Evolutionary conservation across 495 filamentous ascomycete species (phyloP).

Genomic region (Coniosporium apollinis): DNA sequence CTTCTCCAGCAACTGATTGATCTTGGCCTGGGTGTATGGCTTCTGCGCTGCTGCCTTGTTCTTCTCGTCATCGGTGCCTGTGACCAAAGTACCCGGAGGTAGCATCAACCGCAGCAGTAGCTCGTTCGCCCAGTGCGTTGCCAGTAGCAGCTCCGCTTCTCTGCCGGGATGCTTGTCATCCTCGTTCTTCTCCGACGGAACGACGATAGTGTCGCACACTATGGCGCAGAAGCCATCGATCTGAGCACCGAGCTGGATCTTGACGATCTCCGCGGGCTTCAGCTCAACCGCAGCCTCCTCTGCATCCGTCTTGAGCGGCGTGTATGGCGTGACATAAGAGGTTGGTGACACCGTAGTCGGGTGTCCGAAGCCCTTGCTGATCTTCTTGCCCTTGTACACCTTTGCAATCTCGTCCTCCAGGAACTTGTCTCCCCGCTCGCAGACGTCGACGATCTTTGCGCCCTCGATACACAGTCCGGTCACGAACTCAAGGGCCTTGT

Average conservation of each 20-base stretch:
- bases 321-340: slow-evolving; percentile 93
- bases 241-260: slow-evolving; percentile 95
- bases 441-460: slow-evolving; percentile 79
- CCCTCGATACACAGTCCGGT: slow-evolving; percentile 63
- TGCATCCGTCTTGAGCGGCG: slow-evolving; percentile 67
- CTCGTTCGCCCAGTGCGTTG: slow-evolving; percentile 91
- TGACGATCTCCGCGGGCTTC: slow-evolving; percentile 71
- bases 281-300: slow-evolving; percentile 64
- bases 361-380: slow-evolving; percentile 80
- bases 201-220: slow-evolving; percentile 79
- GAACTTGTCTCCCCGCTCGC: slow-evolving; percentile 87
- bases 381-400: slow-evolving; percentile 97
- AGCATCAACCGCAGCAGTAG: slow-evolving; percentile 79
- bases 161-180: slow-evolving; percentile 48
- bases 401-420: slow-evolving; percentile 85
- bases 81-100: slow-evolving; percentile 66
- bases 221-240: slow-evolving; percentile 96
- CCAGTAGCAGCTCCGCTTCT: slow-evolving; percentile 72
- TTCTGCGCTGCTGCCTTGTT: slow-evolving; percentile 67
- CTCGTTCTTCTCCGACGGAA: slow-evolving; percentile 38
- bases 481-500: slow-evolving; percentile 83
- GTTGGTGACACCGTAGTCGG: slow-evolving; percentile 91
- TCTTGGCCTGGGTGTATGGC: slow-evolving; percentile 62
- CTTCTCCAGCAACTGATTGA: slow-evolving; percentile 77
- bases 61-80: slow-evolving; percentile 85